Evolutionary conservation across 352 stramenopile genomes (phyloP), one percentile per base, ranked within the genome.

Genomic region (Aphanomyces stellatus): DNA sequence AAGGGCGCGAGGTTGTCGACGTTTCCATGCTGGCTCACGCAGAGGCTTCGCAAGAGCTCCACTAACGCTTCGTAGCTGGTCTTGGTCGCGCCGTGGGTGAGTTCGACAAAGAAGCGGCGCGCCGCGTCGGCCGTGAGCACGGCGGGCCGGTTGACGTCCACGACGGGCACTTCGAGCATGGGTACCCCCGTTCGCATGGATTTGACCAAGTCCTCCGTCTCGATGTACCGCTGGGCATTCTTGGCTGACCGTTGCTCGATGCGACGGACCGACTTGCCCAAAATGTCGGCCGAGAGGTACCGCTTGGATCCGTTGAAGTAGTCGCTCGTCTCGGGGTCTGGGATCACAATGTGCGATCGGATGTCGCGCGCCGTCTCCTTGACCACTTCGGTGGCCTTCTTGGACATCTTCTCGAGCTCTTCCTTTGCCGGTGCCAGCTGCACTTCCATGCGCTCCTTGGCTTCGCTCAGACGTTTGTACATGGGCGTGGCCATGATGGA

Each of bases 231-330:
- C 25, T 43, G 11, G 13, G 42, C 46, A 17, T 67, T 67, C 35
- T 48, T 56, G 3, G 13, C 11, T 17, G 43, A 15, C 8, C 6
- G 6, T 3, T 25, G 8, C 28, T 67, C 60, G 41, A 67, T 67
- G n/a, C 4, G 17, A 5, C 22, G n/a, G 5, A 37, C 60, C 4
- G 24, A 37, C 13, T 24, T 57, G 49, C 60, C 40, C 6, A 48
- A 40, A 5, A 67, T 37, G 11, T 10, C 10, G 8, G 60, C 60
- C 22, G 13, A 4, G 0, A 67, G 30, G 60, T 67, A 67, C 24
- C 60, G 60, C 49, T 67, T 67, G 30, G 19, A 33, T 17, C 60
- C 60, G 33, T 67, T 49, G 31, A 67, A 67, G 43, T 34, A 49
- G 27, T 48, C 34, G 35, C 46, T 56, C 5, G 60, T 67, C 35